phyloP scores from a whole-genome alignment of 2,329 filamentous ascomycete genomes.

The Incumbomyces lentus region DNA sequence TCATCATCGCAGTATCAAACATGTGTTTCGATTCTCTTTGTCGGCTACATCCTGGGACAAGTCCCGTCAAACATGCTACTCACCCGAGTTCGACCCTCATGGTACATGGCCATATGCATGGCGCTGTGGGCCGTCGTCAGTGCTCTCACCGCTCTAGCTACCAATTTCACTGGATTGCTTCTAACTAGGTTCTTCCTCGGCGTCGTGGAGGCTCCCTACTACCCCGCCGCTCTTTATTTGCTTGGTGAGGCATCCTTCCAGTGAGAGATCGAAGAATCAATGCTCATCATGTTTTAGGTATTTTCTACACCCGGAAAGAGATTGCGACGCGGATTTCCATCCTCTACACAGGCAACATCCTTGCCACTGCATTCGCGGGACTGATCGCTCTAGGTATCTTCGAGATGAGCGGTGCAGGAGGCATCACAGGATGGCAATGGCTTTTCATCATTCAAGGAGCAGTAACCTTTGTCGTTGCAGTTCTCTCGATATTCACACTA shows the following conservation, averaged over 20 bases:
- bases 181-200: slow-evolving; percentile 33
- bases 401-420: slow-evolving; percentile 46
- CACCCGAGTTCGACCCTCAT: slow-evolving; percentile 7
- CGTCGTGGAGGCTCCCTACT: slow-evolving; percentile 37
- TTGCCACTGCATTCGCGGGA: slow-evolving; percentile 51
- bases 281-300: slow-evolving; percentile 20
- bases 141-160: slow-evolving; percentile 26
- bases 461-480: slow-evolving; percentile 34
- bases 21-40: slow-evolving; percentile 23
- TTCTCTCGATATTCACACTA: slow-evolving; percentile 32
- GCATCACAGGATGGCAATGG: slow-evolving; percentile 51
- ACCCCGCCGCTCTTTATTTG: slow-evolving; percentile 57
- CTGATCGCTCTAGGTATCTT: slow-evolving; percentile 50
- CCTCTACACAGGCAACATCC: slow-evolving; percentile 49
- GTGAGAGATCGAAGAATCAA: neutral
- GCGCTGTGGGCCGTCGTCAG: slow-evolving; percentile 27
- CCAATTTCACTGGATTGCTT: slow-evolving; percentile 33
- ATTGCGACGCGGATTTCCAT: slow-evolving; percentile 45
- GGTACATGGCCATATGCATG: slow-evolving; percentile 32
- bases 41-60: slow-evolving; percentile 22
- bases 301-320: slow-evolving; percentile 57
- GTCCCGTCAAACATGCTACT: slow-evolving; percentile 10
- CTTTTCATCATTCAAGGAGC: slow-evolving; percentile 49
- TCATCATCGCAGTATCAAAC: slow-evolving; percentile 24
- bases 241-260: slow-evolving; percentile 15